phyloP scores from a whole-genome alignment of 371 early-diverging fungal genomes.

The Dipsacomyces acuminosporus region DNA sequence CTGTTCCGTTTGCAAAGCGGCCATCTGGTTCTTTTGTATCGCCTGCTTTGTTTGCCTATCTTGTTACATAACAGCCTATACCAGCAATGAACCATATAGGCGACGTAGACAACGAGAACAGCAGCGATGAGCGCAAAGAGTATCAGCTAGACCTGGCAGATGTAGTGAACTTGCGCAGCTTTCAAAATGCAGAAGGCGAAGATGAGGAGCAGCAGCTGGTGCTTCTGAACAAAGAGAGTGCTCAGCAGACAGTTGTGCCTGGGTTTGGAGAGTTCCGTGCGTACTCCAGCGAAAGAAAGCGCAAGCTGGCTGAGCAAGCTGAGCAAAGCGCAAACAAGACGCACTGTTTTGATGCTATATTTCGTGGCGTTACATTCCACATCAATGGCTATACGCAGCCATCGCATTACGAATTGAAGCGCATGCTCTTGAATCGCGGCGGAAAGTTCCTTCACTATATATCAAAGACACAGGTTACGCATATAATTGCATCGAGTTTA shows the following conservation, averaged over 20 bases:
- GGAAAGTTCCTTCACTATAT: constrained; percentile 59
- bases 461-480: constrained; percentile 57
- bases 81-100: too few relatives aligned
- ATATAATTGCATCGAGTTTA: constrained; percentile 65
- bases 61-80: too few relatives aligned
- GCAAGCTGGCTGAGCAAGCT: constrained; percentile 59
- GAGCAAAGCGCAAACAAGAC: constrained; percentile 27
- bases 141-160: constrained; percentile 10
- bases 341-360: constrained; percentile 47
- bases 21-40: too few relatives aligned
- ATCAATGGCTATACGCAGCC: constrained; percentile 68
- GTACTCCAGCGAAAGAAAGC: constrained; percentile 60
- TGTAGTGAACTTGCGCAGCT: not conserved
- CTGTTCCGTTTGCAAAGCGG: too few relatives aligned
- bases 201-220: not conserved
- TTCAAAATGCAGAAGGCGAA: too few relatives aligned
- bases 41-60: too few relatives aligned
- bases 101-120: too few relatives aligned
- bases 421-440: constrained; percentile 57
- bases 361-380: constrained; percentile 56
- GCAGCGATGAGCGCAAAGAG: not conserved
- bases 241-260: not conserved
- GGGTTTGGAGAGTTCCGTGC: constrained; percentile 57
- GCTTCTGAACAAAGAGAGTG: not conserved
- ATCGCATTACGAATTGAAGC: constrained; percentile 54